Evolutionary conservation across 768 basidiomycete species (phyloP).

Genomic region (Russula olivacea): DNA sequence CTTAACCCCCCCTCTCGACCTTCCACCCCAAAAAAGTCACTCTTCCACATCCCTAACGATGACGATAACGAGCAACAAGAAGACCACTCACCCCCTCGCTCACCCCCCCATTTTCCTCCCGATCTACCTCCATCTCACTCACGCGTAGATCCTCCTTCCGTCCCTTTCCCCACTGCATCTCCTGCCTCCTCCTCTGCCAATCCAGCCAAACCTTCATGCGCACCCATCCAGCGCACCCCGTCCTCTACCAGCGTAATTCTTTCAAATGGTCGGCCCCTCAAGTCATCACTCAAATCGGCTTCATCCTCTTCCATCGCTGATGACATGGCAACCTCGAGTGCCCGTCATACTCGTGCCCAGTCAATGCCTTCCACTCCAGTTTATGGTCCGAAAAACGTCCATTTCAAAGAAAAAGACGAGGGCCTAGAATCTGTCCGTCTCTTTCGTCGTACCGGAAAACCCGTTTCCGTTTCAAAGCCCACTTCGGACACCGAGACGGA

Average conservation of each 20-base stretch:
- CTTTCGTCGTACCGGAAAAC: slow-evolving; percentile 64
- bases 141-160: not conserved
- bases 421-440: slow-evolving; percentile 56
- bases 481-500: slow-evolving; percentile 28
- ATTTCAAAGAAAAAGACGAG: slow-evolving; percentile 64
- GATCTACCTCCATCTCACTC: not conserved
- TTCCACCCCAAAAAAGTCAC: slow-evolving; percentile 12
- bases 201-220: not conserved
- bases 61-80: slow-evolving; percentile 22
- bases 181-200: not conserved
- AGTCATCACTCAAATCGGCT: slow-evolving; percentile 71
- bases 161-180: slow-evolving; percentile 14
- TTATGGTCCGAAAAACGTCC: slow-evolving; percentile 68
- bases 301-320: slow-evolving; percentile 45
- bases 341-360: slow-evolving; percentile 36
- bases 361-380: slow-evolving; percentile 60
- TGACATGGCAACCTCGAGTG: slow-evolving; percentile 29
- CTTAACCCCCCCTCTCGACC: slow-evolving; percentile 16
- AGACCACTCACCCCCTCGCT: slow-evolving; percentile 18
- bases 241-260: slow-evolving; percentile 44
- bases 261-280: slow-evolving; percentile 80
- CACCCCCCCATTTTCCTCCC: not conserved
- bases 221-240: slow-evolving; percentile 16
- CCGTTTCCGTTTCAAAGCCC: slow-evolving; percentile 52
- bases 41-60: slow-evolving; percentile 24